Evolutionary conservation across 108 stramenopile species (phyloP), one percentile per base, ranked within the genome.

Genomic region (Pseudonitzschia delicatissima): DNA sequence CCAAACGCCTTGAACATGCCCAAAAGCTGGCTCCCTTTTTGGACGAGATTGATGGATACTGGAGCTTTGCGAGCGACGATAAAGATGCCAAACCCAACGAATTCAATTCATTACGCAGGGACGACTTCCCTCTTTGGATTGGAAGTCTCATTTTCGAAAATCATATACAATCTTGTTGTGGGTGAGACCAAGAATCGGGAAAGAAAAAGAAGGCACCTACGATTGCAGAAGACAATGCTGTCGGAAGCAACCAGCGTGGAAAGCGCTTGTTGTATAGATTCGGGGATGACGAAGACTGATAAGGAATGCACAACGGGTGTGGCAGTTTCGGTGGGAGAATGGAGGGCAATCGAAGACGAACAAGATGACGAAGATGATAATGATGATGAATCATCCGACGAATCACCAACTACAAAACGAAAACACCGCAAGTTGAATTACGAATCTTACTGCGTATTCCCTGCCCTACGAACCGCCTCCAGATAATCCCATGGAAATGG

Each of bases 81-180:
- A 12, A 21, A 32, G 58, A 42, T 15, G 40, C 11, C 31, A 5
- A 13, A n/a, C 11, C 31, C 17, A 18, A 33, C 15, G 32, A 55
- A 8, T n/a, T n/a, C 9, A 13, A 2, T 31, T 29, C 9, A 33
- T 33, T n/a, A 55, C 45, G 2, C 35, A 48, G 39, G 72, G 72
- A 28, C 51, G 61, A 18, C 45, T 61, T 44, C 93, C 93, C 0
- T 73, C 73, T 0, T 62, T 94, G 59, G 88, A 89, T 35, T 88
- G 86, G 85, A 84, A 86, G 52, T 63, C 66, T 18, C 77, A 82
- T 7, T 94, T 91, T 71, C 86, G 87, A n/a, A 94, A 91, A 67
- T 82, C 88, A 15, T 91, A 94, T 57, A 82, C 84, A 8, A 32
- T 94, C 0, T 45, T 88, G 42, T 59, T 94, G 39, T 94, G 92